Conservation (phyloP, 805 yeast genomes). For the Monosporozyma aerobia region DNA sequence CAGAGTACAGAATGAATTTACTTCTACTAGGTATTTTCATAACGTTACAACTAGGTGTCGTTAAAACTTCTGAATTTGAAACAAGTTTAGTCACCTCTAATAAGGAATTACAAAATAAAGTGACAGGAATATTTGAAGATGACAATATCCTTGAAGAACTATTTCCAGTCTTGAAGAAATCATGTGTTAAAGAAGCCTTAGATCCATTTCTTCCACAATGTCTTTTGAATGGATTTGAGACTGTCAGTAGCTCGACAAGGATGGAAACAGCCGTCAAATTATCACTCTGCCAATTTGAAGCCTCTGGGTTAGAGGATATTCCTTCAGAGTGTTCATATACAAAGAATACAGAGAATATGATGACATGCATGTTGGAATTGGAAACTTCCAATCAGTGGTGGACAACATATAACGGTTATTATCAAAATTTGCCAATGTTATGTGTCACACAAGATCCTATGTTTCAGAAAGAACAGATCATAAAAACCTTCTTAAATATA, state of each 20-base stretch:
- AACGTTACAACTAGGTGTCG: not conserved
- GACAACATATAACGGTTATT: slow-evolving; percentile 66
- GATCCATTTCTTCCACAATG: slow-evolving; percentile 35
- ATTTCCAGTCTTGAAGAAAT: slow-evolving; percentile 19
- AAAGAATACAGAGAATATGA: slow-evolving; percentile 6
- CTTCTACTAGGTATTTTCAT: not conserved
- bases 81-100: not conserved
- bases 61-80: not conserved
- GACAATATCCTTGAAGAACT: slow-evolving; percentile 1
- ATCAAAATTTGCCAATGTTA: slow-evolving; percentile 41
- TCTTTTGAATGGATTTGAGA: slow-evolving; percentile 33
- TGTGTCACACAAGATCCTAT: slow-evolving; percentile 48
- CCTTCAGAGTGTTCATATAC: slow-evolving; percentile 5
- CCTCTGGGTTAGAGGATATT: slow-evolving; percentile 30
- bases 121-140: not conserved
- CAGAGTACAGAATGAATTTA: not conserved
- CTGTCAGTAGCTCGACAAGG: slow-evolving; percentile 27
- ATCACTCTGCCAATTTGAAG: slow-evolving; percentile 48
- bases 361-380: slow-evolving; percentile 34
- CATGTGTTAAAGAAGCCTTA: slow-evolving; percentile 37
- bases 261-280: slow-evolving; percentile 38
- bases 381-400: slow-evolving; percentile 51
- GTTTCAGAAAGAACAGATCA: slow-evolving; percentile 42
- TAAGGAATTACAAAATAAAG: not conserved
- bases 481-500: slow-evolving; percentile 39